Percentiles rank a stretch among this genome's conserved stretches.
Conservation (phyloP, 495 filamentous ascomycete species). For the Letharia columbiana region DNA sequence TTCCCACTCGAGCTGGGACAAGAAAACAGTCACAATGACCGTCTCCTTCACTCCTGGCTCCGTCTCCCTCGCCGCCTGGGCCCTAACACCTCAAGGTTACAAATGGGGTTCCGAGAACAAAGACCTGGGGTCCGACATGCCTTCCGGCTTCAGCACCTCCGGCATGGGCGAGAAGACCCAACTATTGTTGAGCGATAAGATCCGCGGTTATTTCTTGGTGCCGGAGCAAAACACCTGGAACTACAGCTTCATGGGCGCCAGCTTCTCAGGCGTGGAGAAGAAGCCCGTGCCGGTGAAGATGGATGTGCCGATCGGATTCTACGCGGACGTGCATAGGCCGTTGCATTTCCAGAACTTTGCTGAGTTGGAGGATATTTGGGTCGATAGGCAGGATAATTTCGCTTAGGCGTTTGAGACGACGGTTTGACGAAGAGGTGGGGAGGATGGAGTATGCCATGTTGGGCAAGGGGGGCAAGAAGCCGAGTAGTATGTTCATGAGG, state of each 20-base stretch:
- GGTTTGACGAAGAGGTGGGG: not conserved
- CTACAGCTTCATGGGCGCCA: conserved; percentile 93
- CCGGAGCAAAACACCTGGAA: conserved; percentile 90
- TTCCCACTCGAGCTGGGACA: conserved; percentile 75
- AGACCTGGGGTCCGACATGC: conserved; percentile 82
- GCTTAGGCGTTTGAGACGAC: conserved; percentile 42
- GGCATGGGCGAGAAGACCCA: conserved; percentile 91
- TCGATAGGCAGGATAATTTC: conserved; percentile 80
- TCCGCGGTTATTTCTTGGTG: conserved; percentile 90
- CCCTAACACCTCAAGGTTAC: conserved; percentile 81
- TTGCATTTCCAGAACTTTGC: conserved; percentile 93
- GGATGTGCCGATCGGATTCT: conserved; percentile 81
- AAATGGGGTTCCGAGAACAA: conserved; percentile 97
- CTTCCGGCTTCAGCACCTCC: conserved; percentile 80
- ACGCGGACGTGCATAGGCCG: conserved; percentile 85
- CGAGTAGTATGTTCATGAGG: conserved; percentile 16
- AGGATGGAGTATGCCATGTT: not conserved
- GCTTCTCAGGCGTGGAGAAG: conserved; percentile 82
- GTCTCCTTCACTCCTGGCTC: conserved; percentile 98
- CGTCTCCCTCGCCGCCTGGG: conserved; percentile 88
- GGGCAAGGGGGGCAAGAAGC: not conserved
- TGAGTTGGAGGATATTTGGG: conserved; percentile 83
- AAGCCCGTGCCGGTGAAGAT: conserved; percentile 83
- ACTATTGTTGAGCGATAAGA: conserved; percentile 81
- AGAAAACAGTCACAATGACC: conserved; percentile 92